A percentile compares a stretch with the other conserved stretches of the same genome.
phyloP scores from a whole-genome alignment of 257 asterid genomes.

The Jaltomata sinuosa region DNA sequence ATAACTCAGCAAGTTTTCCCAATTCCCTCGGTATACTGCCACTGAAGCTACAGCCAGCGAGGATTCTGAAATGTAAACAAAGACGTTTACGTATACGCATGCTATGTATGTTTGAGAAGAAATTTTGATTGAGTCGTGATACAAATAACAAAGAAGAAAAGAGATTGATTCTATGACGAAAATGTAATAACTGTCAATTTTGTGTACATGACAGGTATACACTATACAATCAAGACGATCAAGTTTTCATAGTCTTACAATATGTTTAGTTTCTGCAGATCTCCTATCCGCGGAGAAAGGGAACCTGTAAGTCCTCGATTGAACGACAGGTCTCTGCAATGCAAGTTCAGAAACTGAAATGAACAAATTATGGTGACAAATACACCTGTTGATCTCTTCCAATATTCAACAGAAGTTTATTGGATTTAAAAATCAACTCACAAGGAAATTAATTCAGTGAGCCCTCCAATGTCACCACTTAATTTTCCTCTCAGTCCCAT shows the following conservation, averaged over 20 bases:
- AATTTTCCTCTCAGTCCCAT: conserved; percentile 74
- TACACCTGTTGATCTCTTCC: neutral
- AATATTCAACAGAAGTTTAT: neutral
- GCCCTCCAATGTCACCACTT: conserved; percentile 82
- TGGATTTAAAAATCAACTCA: conserved; percentile 24
- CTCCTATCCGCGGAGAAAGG: conserved; percentile 75
- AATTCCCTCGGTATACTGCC: conserved; percentile 70
- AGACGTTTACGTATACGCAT: neutral
- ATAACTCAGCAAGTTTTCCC: conserved; percentile 66
- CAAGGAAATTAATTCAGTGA: conserved; percentile 66
- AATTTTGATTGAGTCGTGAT: neutral
- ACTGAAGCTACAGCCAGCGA: conserved; percentile 88
- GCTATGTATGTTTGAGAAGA: neutral
- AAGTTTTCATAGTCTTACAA: conserved; percentile 28
- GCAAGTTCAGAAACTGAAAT: neutral
- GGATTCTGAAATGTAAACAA: conserved; percentile 44
- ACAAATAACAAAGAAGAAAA: neutral
- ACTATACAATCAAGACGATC: neutral
- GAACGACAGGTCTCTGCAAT: conserved; percentile 82
- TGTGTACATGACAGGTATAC: neutral
- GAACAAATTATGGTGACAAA: neutral
- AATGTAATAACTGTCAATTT: neutral
- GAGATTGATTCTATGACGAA: neutral
- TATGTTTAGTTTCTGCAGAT: conserved; percentile 59
- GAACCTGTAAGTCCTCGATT: conserved; percentile 80